Evolutionary conservation across 371 early-diverging fungal species (phyloP), one percentile per base, ranked within the genome.

Genomic region (Haplosporangium sp.): DNA sequence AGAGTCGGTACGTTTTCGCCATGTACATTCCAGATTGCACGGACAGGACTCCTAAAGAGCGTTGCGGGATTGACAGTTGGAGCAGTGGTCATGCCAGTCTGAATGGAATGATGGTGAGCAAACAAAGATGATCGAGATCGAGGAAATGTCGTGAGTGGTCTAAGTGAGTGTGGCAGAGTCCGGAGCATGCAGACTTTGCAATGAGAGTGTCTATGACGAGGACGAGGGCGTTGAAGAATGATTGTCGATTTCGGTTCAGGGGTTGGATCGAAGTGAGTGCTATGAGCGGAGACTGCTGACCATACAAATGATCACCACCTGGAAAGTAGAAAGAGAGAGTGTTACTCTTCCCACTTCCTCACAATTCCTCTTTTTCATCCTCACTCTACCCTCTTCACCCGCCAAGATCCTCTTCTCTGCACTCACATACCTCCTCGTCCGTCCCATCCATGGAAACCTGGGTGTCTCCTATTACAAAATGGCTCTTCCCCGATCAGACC

Each of bases 1-100:
- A 86, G 64, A 0, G 89, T 85, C 14, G 86, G 84, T 0, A 87
- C 84, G 10, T 79, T 80, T 21, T 85, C 80, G n/a, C 82, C 84
- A 12, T 79, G 77, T 48, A 87, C 83, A 21, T 85, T 81, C 86
- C 86, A 87, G 45, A 79, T 68, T 6, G 84, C 82, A 16, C 84
- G 80, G 38, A 87, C 67, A 21, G 87, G 87, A 18, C 77, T 80
- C 48, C 73, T 64, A 66, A 81, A 75, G 51, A 75, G 74, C 11
- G 71, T 62, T 40, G 64, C 74, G 20, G 74, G 75, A 46, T 63
- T 68, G 50, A 51, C 55, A 6, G 64, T 47, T 54, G 69, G 18
- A 16, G 65, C 21, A 10, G 51, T 55, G 21, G 63, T 66, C 69
- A 53, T 69, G 65, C 18, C 41, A 37, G 53, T 9, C 36, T 55